phyloP scores from a whole-genome alignment of 2,329 filamentous ascomycete species.

The Berkeleyomyces basicola region DNA sequence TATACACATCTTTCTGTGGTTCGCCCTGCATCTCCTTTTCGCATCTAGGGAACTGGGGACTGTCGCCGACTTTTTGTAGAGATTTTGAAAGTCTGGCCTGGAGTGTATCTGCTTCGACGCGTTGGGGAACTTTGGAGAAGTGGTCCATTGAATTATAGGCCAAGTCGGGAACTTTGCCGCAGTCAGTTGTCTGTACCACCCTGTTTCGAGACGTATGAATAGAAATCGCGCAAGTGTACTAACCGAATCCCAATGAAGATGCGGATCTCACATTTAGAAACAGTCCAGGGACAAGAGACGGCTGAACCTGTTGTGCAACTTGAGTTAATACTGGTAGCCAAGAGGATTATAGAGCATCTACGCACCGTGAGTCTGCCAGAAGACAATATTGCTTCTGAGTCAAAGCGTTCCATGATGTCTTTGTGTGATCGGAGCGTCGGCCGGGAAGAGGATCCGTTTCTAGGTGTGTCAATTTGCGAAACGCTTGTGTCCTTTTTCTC shows the following conservation, averaged over 20 bases:
- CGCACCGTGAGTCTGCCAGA: constrained; percentile 20
- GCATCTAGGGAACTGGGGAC: not conserved
- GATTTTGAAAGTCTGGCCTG: not conserved
- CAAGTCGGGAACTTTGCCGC: constrained; percentile 31
- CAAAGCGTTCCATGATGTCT: constrained; percentile 39
- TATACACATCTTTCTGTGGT: not conserved
- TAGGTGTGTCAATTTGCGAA: not conserved
- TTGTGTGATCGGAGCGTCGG: constrained; percentile 23
- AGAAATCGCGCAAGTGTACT: constrained; percentile 1
- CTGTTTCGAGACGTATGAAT: too few species aligned
- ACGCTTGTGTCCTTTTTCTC: not conserved
- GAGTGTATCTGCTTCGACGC: not conserved
- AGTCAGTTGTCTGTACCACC: constrained; percentile 13
- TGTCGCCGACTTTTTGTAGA: not conserved
- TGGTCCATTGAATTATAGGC: constrained; percentile 33
- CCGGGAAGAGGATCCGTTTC: constrained; percentile 1
- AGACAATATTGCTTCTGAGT: constrained; percentile 34
- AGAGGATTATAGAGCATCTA: not conserved
- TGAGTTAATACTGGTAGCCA: not conserved
- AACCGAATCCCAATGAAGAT: constrained; percentile 14
- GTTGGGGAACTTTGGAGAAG: not conserved
- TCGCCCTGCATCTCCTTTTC: not conserved
- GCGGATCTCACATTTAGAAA: constrained; percentile 22
- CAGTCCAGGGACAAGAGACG: constrained; percentile 20
- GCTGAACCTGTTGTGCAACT: constrained; percentile 19